Evolutionary conservation across 495 filamentous ascomycete species (phyloP).

Genomic region (Margaritispora aquatica): DNA sequence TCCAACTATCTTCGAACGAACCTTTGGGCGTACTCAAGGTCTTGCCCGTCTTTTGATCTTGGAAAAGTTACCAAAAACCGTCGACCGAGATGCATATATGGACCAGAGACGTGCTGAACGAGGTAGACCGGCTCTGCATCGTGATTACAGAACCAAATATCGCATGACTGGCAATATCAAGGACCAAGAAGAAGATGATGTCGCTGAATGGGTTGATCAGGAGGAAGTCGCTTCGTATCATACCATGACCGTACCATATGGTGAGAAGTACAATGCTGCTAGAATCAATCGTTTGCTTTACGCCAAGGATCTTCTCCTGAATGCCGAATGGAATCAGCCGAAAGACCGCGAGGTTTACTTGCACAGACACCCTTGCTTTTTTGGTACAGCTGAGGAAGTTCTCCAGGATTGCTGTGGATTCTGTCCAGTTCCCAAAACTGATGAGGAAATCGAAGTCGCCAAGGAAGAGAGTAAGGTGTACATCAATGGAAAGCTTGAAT

Average conservation of each 20-base stretch:
- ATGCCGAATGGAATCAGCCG: slow-evolving; percentile 77
- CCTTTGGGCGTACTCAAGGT: slow-evolving; percentile 64
- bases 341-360: slow-evolving; percentile 65
- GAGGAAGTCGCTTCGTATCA: slow-evolving; percentile 72
- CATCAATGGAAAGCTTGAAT: slow-evolving; percentile 61
- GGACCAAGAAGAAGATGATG: slow-evolving; percentile 62
- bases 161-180: slow-evolving; percentile 54
- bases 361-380: slow-evolving; percentile 74
- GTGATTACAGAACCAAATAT: slow-evolving; percentile 17
- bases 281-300: slow-evolving; percentile 75
- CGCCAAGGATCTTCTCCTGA: slow-evolving; percentile 73
- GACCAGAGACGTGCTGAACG: slow-evolving; percentile 60
- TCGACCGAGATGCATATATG: slow-evolving; percentile 59
- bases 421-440: slow-evolving; percentile 60
- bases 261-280: slow-evolving; percentile 57
- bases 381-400: slow-evolving; percentile 60
- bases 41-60: slow-evolving; percentile 76
- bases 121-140: slow-evolving; percentile 45
- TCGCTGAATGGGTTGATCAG: slow-evolving; percentile 71
- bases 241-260: slow-evolving; percentile 74
- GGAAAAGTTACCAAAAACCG: slow-evolving; percentile 61
- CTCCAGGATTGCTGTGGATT: slow-evolving; percentile 73
- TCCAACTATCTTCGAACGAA: slow-evolving; percentile 78
- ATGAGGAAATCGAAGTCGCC: slow-evolving; percentile 61
- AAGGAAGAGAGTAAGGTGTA: slow-evolving; percentile 67